A percentile compares a stretch with the other conserved stretches of the same genome.
Evolutionary conservation across 1,284 basidiomycete genomes (phyloP).

Genomic region (Ceratorhiza oryzae-sativae): DNA sequence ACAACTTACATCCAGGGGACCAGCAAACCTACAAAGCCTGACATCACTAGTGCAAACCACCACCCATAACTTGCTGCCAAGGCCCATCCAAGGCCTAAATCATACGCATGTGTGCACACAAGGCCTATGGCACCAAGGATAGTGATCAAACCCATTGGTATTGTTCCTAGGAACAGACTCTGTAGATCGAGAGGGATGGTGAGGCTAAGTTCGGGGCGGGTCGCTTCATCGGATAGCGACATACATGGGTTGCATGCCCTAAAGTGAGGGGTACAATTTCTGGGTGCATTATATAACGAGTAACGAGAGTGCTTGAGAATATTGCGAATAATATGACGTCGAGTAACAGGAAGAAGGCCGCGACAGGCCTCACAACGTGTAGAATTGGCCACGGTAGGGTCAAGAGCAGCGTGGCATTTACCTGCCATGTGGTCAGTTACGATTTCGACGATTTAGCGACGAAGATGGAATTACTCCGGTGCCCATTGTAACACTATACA

Average conservation of each 20-base stretch:
- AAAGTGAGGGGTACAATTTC: slow-evolving; percentile 31
- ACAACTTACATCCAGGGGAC: slow-evolving; percentile 36
- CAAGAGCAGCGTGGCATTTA: slow-evolving; percentile 20
- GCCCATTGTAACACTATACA: slow-evolving; percentile 32
- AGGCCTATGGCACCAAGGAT: slow-evolving; percentile 32
- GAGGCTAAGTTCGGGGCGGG: not conserved
- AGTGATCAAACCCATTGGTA: slow-evolving; percentile 35
- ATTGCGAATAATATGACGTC: slow-evolving; percentile 18
- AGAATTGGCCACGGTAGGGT: slow-evolving; percentile 36
- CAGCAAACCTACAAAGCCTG: slow-evolving; percentile 23
- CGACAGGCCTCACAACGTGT: slow-evolving; percentile 24
- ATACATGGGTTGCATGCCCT: slow-evolving; percentile 34
- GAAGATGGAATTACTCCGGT: slow-evolving; percentile 8
- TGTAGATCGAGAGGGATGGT: not conserved
- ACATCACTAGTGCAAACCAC: slow-evolving; percentile 39
- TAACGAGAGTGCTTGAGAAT: slow-evolving; percentile 15
- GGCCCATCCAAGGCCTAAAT: slow-evolving; percentile 15
- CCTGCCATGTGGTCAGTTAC: not conserved
- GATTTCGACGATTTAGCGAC: not conserved
- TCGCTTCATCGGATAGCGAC: not conserved
- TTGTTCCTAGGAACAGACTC: slow-evolving; percentile 37
- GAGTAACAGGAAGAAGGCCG: slow-evolving; percentile 28
- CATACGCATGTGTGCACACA: slow-evolving; percentile 30
- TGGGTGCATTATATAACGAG: slow-evolving; percentile 35
- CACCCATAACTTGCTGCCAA: slow-evolving; percentile 35